Conservation (phyloP, 2,329 filamentous ascomycete genomes). For the Curvularia sp. region DNA sequence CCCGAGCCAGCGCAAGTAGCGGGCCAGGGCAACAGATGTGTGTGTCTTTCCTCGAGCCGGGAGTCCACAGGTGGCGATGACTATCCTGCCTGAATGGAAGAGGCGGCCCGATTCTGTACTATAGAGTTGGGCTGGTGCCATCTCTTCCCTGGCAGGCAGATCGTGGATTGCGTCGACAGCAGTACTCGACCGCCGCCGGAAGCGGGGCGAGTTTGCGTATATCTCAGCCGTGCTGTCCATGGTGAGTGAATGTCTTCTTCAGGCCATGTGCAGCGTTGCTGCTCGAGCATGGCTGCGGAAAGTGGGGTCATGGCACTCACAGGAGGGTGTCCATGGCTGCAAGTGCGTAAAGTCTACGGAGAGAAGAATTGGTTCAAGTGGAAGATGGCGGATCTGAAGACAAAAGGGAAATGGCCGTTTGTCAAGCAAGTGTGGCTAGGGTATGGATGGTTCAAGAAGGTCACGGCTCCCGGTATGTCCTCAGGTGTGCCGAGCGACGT, state of each 20-base stretch:
- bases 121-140: slow-evolving; percentile 96
- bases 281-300: slow-evolving; percentile 20
- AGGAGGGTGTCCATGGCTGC: slow-evolving; percentile 66
- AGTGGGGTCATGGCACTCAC: slow-evolving; percentile 56
- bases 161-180: slow-evolving; percentile 98
- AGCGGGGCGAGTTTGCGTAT: slow-evolving; percentile 86
- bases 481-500: slow-evolving; percentile 31
- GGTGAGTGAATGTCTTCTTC: slow-evolving; percentile 26
- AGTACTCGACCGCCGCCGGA: slow-evolving; percentile 90
- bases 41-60: slow-evolving; percentile 98
- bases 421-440: slow-evolving; percentile 14
- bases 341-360: slow-evolving; percentile 17
- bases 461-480: slow-evolving; percentile 26
- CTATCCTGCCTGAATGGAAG: slow-evolving; percentile 96
- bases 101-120: slow-evolving; percentile 96
- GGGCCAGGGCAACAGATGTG: slow-evolving; percentile 91
- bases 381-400: slow-evolving; percentile 14
- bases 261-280: slow-evolving; percentile 5
- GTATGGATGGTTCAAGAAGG: slow-evolving; percentile 29
- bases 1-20: slow-evolving; percentile 95
- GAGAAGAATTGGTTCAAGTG: slow-evolving; percentile 9
- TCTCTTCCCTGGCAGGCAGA: slow-evolving; percentile 78
- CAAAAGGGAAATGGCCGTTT: slow-evolving; percentile 12
- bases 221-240: slow-evolving; percentile 80
- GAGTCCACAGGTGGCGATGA: slow-evolving; percentile 94